Base-by-base conservation (phyloP, 106 monocot species). In the Iris macrosiphon region DNA sequence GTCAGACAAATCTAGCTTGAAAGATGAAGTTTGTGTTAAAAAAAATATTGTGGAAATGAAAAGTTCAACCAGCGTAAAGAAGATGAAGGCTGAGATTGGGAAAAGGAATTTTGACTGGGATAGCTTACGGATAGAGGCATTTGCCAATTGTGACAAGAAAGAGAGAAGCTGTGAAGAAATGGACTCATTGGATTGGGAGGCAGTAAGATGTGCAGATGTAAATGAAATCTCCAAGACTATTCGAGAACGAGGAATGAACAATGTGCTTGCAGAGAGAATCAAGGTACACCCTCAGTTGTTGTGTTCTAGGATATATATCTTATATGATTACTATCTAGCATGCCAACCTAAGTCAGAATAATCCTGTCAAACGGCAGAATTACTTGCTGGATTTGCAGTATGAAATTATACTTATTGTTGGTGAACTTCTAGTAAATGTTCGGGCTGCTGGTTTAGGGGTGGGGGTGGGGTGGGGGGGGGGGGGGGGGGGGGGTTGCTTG, bases 141-240 rank as follows among this genome's bases (percentile, higher is more conserved):
- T 7, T 44, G 14, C 12, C 1, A 30, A 60, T 18, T 25, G 40
- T 23, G 7, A 49, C 7, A 33, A 31, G 46, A 45, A 25, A 29
- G 53, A 60, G 42, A 66, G 59, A 59, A 53, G 32, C 49, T 31
- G 33, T 32, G 60, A 73, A 23, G n/a, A 49, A 61, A 66, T 72
- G 55, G 82, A 88, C 41, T 71, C 82, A 30, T 10, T 82, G 15
- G 82, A 88, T 52, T 88, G 88, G 88, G 82, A 88, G 61, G 82
- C 75, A 41, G 78, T 88, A 19, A 64, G 71, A 50, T 9, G 24
- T 32, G 75, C 88, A 13, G 68, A 71, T 43, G 75, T 66, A 24
- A 49, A 25, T 52, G 79, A 72, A 62, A 70, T 83, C 43, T 30
- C 88, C 29, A 14, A 72, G n/a, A 72, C 79, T 34, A 88, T 88